phyloP scores from a whole-genome alignment of 1,284 basidiomycete species.

The Malassezia japonica region DNA sequence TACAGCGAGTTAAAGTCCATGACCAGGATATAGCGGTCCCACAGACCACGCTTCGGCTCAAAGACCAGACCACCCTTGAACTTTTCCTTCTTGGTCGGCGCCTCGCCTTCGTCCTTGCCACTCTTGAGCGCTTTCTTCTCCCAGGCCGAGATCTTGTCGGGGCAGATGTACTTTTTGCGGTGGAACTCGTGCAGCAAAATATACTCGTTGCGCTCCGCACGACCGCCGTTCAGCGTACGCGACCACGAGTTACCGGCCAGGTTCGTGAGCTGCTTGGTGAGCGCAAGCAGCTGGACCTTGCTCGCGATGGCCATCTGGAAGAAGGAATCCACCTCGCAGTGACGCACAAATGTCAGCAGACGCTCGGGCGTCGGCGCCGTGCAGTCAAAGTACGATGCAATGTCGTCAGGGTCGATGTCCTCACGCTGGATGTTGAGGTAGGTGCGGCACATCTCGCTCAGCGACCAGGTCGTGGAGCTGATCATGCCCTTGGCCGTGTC shows the following conservation, averaged over 20 bases:
- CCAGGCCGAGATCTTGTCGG: constrained; percentile 78
- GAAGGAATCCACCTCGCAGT: constrained; percentile 86
- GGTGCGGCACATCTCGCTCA: constrained; percentile 74
- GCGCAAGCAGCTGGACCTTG: constrained; percentile 76
- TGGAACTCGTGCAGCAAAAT: constrained; percentile 98
- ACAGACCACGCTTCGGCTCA: constrained; percentile 87
- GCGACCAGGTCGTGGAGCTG: constrained; percentile 78
- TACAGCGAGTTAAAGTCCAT: constrained; percentile 99
- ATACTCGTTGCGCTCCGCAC: constrained; percentile 96
- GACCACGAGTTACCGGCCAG: constrained; percentile 94
- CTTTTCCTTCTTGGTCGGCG: constrained; percentile 61
- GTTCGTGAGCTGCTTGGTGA: constrained; percentile 89
- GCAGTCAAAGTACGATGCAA: constrained; percentile 77
- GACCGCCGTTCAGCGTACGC: constrained; percentile 55
- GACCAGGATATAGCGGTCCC: constrained; percentile 93
- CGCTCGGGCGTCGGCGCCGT: constrained; percentile 66
- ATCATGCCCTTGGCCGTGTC: constrained; percentile 77
- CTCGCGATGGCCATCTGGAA: constrained; percentile 89
- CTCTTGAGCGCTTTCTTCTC: constrained; percentile 33
- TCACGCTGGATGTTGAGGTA: constrained; percentile 62
- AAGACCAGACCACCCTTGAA: constrained; percentile 98
- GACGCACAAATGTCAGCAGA: constrained; percentile 75
- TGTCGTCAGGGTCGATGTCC: constrained; percentile 84
- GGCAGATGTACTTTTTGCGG: constrained; percentile 85
- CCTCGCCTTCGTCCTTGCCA: constrained; percentile 8